Evolutionary conservation across 805 yeast species (phyloP).

Genomic region (Yarrowia phangngaensis): DNA sequence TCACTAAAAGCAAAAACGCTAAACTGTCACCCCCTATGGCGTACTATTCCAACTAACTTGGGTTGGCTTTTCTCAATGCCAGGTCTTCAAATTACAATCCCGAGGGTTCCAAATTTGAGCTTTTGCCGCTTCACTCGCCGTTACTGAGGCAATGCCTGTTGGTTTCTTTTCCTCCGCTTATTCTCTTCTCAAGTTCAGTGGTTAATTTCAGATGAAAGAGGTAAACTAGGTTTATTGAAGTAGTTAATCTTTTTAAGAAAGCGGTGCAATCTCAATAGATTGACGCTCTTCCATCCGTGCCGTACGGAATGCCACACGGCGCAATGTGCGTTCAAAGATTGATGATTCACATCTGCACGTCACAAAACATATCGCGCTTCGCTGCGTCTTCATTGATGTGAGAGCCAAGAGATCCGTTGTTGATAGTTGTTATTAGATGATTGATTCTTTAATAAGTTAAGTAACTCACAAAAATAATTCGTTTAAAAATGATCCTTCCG

Average conservation of each 20-base stretch:
- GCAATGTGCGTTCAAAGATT: conserved; percentile 49
- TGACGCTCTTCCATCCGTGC: conserved; percentile 43
- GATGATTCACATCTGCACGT: conserved; percentile 45
- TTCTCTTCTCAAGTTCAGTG: conserved; percentile 48
- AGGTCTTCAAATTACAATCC: conserved; percentile 43
- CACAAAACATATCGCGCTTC: conserved; percentile 46
- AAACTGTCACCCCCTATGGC: no score
- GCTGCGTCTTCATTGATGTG: conserved; percentile 49
- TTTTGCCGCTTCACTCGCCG: conserved; percentile 45
- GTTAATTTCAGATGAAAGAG: conserved; percentile 41
- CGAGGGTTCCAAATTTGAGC: conserved; percentile 46
- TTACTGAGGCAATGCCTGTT: conserved; percentile 47
- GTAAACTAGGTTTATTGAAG: conserved; percentile 30
- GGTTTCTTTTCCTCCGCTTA: conserved; percentile 49
- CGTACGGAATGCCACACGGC: conserved; percentile 43
- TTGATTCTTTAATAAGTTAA: conserved; percentile 7
- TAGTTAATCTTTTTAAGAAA: conserved; percentile 43
- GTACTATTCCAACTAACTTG: no score
- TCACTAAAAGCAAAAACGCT: no score
- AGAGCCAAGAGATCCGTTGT: no score
- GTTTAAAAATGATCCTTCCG: conserved; percentile 44
- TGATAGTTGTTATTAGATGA: conserved; percentile 41
- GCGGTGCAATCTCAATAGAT: conserved; percentile 39
- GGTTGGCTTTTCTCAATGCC: not conserved
- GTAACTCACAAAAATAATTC: conserved; percentile 27